These are phyloP conservation scores for Hammondia hammondi DNA, from an alignment of 169 alveolate species.

Conservation along the genomic window DNA sequence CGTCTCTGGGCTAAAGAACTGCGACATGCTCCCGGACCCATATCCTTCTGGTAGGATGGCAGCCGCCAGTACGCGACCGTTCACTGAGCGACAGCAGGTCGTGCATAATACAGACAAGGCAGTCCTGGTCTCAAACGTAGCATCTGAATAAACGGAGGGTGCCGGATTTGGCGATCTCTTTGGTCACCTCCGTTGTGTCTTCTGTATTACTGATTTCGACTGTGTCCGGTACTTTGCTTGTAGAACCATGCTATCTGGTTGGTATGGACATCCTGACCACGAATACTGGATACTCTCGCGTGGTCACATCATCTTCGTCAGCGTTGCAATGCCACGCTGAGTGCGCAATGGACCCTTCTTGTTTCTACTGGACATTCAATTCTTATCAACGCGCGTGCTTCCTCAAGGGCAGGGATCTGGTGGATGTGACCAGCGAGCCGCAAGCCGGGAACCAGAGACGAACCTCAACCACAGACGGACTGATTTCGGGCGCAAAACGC, in stretches of 20 bases:
- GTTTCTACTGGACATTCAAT: slow-evolving; percentile 31
- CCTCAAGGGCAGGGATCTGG: background rate
- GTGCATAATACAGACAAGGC: too few relatives aligned
- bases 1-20: background rate
- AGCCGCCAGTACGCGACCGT: background rate
- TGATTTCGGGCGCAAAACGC: slow-evolving; percentile 38
- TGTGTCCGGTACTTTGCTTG: background rate
- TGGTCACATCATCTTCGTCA: background rate
- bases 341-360: background rate
- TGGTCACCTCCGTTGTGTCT: too few relatives aligned
- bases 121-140: too few relatives aligned
- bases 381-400: background rate
- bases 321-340: slow-evolving; percentile 21
- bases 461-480: background rate
- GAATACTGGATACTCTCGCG: background rate
- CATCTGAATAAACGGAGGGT: too few relatives aligned
- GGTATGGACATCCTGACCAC: background rate
- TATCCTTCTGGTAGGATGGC: slow-evolving; percentile 28
- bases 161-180: too few relatives aligned
- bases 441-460: background rate
- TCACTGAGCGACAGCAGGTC: too few relatives aligned
- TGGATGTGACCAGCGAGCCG: background rate
- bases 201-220: too few relatives aligned
- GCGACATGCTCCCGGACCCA: background rate
- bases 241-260: slow-evolving; percentile 17